These are phyloP conservation scores for Aspergillus calidoustus DNA, from an alignment of 2,329 filamentous ascomycete genomes.

Conservation along the genomic window DNA sequence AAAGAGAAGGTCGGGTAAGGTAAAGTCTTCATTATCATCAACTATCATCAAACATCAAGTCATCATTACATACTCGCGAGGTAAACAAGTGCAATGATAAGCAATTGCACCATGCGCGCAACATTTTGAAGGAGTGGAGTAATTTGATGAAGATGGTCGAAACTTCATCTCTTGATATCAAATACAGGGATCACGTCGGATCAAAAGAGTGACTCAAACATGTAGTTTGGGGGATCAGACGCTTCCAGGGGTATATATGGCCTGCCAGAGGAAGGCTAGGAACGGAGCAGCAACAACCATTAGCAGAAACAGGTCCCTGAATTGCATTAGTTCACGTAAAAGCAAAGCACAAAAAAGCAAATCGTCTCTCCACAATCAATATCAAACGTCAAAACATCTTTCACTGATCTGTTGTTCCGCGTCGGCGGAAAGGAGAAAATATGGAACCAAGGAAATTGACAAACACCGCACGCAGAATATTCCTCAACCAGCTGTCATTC, in stretches of 20 bases:
- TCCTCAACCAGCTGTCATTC: conserved; percentile 47
- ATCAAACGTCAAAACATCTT: conserved; percentile 14
- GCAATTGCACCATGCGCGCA: conserved; percentile 9
- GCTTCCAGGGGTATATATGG: conserved; percentile 30
- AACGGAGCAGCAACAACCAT: conserved; percentile 35
- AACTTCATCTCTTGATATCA: conserved; percentile 28
- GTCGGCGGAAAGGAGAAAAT: conserved; percentile 46
- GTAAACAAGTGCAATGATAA: neutral
- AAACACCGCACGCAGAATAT: conserved; percentile 46
- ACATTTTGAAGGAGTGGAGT: conserved; percentile 25
- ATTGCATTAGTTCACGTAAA: conserved; percentile 35
- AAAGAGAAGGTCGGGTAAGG: conserved; percentile 6
- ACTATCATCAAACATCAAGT: conserved; percentile 23
- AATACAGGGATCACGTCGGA: conserved; percentile 41
- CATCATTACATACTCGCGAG: conserved; percentile 18
- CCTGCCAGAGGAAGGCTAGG: conserved; percentile 37
- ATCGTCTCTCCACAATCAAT: conserved; percentile 11
- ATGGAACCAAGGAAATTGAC: conserved; percentile 45
- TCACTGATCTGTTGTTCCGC: conserved; percentile 37
- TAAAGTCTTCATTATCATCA: conserved; percentile 26
- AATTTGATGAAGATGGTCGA: conserved; percentile 15
- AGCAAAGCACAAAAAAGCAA: conserved; percentile 19
- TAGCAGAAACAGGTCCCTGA: conserved; percentile 39
- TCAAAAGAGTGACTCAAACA: conserved; percentile 28
- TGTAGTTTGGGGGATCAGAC: conserved; percentile 18